phyloP scores from a whole-genome alignment of 2,329 filamentous ascomycete genomes.

The Monosporascus ibericus region DNA sequence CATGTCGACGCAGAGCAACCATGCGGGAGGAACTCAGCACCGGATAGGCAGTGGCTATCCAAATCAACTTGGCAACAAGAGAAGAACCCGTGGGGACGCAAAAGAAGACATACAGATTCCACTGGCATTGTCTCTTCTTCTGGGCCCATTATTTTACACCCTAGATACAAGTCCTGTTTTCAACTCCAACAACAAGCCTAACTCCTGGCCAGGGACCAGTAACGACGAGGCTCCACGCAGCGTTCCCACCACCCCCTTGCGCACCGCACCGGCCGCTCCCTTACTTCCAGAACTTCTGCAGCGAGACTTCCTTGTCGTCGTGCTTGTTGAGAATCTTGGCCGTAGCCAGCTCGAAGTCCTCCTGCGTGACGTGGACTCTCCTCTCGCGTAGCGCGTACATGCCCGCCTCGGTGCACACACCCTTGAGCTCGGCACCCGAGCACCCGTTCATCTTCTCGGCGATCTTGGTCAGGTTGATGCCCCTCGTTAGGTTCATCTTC shows the following conservation, averaged over 20 bases:
- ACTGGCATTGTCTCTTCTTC: too few species aligned
- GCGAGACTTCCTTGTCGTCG: slow-evolving; percentile 92
- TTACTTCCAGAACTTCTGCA: slow-evolving; percentile 83
- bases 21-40: too few species aligned
- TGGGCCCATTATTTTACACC: too few species aligned
- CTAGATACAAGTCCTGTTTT: too few species aligned
- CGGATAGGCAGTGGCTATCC: too few species aligned
- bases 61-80: too few species aligned
- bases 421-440: slow-evolving; percentile 95
- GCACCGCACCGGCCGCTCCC: slow-evolving; percentile 14
- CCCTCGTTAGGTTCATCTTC: slow-evolving; percentile 97
- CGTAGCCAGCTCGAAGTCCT: slow-evolving; percentile 97
- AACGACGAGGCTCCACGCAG: too few species aligned
- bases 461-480: slow-evolving; percentile 97
- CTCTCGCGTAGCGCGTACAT: slow-evolving; percentile 97
- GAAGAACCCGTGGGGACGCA: too few species aligned
- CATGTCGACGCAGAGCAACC: too few species aligned
- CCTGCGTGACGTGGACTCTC: slow-evolving; percentile 95
- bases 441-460: slow-evolving; percentile 99
- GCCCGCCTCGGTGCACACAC: slow-evolving; percentile 95
- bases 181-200: too few species aligned
- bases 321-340: slow-evolving; percentile 99
- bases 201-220: background rate
- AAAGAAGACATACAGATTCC: too few species aligned
- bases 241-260: slow-evolving; percentile 1